Evolutionary conservation across 2,329 filamentous ascomycete species (phyloP), one percentile per base, ranked within the genome.

Genomic region (Plectosphaerella cucumerina): DNA sequence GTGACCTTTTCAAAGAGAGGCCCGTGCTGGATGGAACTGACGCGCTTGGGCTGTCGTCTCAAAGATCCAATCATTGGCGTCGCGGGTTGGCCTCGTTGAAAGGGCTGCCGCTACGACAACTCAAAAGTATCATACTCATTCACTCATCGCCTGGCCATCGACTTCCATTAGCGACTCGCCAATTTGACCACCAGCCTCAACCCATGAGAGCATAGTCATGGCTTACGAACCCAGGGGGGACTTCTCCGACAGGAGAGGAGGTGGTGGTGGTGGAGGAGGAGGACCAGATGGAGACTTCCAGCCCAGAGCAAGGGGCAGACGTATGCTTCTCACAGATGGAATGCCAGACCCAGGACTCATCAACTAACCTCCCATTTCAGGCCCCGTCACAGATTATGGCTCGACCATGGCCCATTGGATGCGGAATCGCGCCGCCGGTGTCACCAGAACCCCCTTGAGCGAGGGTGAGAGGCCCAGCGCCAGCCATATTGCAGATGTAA

Each of bases 351-450:
- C 44, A 6, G n/a, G 14, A 37, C 17, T 37, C 35, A 48, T 12
- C 17, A 9, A 17, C 37, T 21, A 37, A 39, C 37, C 5, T 18
- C 20, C 5, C 15, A 20, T 26, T 20, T 8, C 55, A 96, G 90
- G 91, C 57, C 88, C 91, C 43, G 90, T 96, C 14, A 97, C 92
- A 43, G 92, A 97, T 70, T 96, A 96, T 78, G 88, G 90, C 62
- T 87, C 92, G 21, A 94, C 90, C 10, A 82, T 96, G 66, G 86
- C 89, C 48, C 89, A 95, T 69, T 99, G 90, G 89, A 90, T 96
- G 81, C 87, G 88, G 62, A 84, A 90, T 63, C 84, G 93, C 51
- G 81, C 62, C 9, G 67, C 70, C 14, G 47, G 44, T 21, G 42
- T 21, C 42, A 6, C 52, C 51, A 35, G 43, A 85, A 65, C 85